Base-by-base conservation (phyloP, 1,284 basidiomycete genomes). In the Irpex lacteus region DNA sequence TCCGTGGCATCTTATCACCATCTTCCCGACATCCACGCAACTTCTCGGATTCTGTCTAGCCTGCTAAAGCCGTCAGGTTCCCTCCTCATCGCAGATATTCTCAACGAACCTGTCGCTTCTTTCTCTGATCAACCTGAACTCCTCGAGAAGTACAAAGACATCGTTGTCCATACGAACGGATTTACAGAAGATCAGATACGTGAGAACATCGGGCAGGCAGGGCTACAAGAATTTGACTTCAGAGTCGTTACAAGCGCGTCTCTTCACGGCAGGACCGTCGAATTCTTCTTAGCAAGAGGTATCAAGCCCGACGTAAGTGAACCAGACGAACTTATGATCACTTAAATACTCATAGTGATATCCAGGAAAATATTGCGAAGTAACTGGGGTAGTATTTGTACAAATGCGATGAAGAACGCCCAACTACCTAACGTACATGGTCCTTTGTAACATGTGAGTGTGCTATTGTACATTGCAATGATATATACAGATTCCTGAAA, bases 1-100 rank as follows among this genome's bases (percentile, higher is more conserved):
- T 90, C 88, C 70, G 77, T 82, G 4, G 78, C 81, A 64, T 79
- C 88, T 0, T 90, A 88, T 67, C 88, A 91, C 68, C 89, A 91
- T 68, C 78, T 90, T 65, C 64, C 73, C 1, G 79, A 80, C 50
- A 78, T 86, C 65, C 71, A 75, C 4, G 74, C 73, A 5, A 79
- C 78, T 38, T 88, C 87, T 1, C 72, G 72, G n/a, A 75, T 71
- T 0, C 80, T 90, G n/a, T 75, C 75, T 2, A 75, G 72, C 13
- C 83, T 84, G 68, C 74, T 90, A 59, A 86, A 85, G 65, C 84
- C 86, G 0, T 79, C 82, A 6, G 89, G 87, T 1, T 72, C 70
- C 5, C 76, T 90, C 0, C 73, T 90, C 53, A 82, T 91, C 3
- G 74, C 78, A 7, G 88, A 89, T 66, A 68, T 80, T 37, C 6